Conservation (phyloP, 2,329 filamentous ascomycete species). For the Sphaerostilbella broomeana region DNA sequence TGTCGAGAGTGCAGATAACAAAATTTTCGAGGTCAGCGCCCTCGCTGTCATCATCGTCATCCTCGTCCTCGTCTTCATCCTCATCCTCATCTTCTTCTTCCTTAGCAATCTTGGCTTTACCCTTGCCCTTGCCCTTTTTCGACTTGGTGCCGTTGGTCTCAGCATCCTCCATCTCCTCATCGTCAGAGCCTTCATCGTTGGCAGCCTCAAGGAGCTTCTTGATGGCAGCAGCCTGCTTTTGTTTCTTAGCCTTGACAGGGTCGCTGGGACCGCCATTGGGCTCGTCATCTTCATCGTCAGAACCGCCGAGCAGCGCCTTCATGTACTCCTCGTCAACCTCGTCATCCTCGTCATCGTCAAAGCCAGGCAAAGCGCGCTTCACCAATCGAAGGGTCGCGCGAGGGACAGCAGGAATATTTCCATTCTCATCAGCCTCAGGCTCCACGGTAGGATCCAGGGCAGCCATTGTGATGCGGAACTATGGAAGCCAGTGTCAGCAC, state of each 20-base stretch:
- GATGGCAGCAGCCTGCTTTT: slow-evolving; percentile 68
- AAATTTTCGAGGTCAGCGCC: slow-evolving; percentile 74
- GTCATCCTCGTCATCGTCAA: slow-evolving; percentile 53
- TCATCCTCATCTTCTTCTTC: slow-evolving; percentile 55
- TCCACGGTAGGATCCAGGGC: slow-evolving; percentile 85
- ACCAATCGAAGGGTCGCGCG: slow-evolving; percentile 89
- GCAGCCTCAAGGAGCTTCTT: slow-evolving; percentile 70
- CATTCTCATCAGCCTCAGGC: slow-evolving; percentile 57
- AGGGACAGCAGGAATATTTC: slow-evolving; percentile 54
- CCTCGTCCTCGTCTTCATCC: slow-evolving; percentile 39
- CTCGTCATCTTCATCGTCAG: slow-evolving; percentile 51
- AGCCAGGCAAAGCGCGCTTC: slow-evolving; percentile 58
- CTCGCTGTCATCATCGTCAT: slow-evolving; percentile 56
- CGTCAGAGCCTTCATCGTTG: slow-evolving; percentile 51
- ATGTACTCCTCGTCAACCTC: slow-evolving; percentile 63
- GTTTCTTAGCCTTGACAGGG: slow-evolving; percentile 82
- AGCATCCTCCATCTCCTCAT: slow-evolving; percentile 70
- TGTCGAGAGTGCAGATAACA: slow-evolving; percentile 92
- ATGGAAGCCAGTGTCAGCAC: slow-evolving; percentile 24
- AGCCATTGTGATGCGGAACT: slow-evolving; percentile 99
- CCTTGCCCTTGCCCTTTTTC: slow-evolving; percentile 57
- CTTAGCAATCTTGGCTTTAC: slow-evolving; percentile 60
- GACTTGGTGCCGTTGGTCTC: slow-evolving; percentile 52
- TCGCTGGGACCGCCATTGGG: slow-evolving; percentile 86
- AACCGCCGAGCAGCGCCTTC: slow-evolving; percentile 44